Conservation (phyloP, 2,329 filamentous ascomycete genomes). For the Fusarium begoniae region DNA sequence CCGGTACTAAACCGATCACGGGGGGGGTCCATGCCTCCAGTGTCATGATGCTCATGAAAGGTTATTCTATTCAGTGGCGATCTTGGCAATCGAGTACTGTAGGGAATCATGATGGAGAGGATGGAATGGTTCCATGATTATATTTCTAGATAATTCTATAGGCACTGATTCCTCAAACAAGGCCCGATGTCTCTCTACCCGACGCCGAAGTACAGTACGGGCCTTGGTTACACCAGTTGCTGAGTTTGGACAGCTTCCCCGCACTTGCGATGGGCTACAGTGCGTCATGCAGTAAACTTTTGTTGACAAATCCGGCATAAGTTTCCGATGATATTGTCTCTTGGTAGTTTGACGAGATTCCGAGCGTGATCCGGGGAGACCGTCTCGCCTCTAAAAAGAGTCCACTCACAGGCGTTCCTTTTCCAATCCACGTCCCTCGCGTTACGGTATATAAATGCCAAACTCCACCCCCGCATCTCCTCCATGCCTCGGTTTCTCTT, state of each 20-base stretch:
- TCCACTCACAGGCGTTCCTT: conserved; percentile 14
- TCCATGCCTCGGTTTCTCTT: conserved; percentile 27
- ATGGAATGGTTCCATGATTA: not conserved
- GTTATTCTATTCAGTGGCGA: conserved; percentile 14
- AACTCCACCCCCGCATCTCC: conserved; percentile 33
- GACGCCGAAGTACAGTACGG: not conserved
- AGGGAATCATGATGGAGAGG: not conserved
- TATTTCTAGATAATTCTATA: not conserved
- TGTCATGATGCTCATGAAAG: not conserved
- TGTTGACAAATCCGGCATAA: conserved; percentile 27
- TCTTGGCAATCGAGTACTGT: not conserved
- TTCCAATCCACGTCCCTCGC: conserved; percentile 22
- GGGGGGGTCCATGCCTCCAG: not conserved
- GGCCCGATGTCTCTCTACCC: not conserved
- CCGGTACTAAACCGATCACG: conserved; percentile 24
- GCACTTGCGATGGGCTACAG: conserved; percentile 29
- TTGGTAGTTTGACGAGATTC: conserved; percentile 19
- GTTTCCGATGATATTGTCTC: conserved; percentile 17
- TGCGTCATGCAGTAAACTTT: conserved; percentile 12
- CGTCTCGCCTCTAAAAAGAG: conserved; percentile 7
- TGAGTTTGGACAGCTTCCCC: conserved; percentile 29
- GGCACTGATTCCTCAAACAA: not conserved
- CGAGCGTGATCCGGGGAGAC: conserved; percentile 19
- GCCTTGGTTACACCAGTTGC: conserved; percentile 4
- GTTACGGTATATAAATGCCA: conserved; percentile 20